phyloP scores from a whole-genome alignment of 176 grass and related monocot species.

The Triticum turgidum region DNA sequence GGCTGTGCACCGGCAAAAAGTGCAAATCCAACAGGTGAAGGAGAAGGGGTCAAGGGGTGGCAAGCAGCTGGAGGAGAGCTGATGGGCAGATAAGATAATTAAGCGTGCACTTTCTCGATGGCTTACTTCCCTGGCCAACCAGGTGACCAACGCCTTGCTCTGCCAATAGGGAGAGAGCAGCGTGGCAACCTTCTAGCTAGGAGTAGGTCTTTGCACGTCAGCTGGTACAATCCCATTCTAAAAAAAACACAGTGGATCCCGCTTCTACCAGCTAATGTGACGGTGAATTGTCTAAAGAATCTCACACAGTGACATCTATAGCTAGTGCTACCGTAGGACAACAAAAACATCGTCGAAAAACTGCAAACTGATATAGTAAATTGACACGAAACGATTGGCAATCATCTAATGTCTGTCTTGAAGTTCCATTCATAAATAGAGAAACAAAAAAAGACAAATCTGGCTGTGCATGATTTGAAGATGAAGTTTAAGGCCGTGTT shows the following conservation, averaged over 20 bases:
- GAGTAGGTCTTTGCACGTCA: neutral
- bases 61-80: neutral
- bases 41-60: neutral
- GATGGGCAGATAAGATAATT: neutral
- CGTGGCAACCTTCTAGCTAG: neutral
- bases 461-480: neutral
- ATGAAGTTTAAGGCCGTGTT: too few species aligned
- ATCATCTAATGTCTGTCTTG: neutral
- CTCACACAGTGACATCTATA: neutral
- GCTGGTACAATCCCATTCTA: neutral
- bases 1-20: neutral
- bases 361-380: too few species aligned
- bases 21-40: neutral
- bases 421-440: neutral
- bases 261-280: neutral
- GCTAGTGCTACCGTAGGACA: neutral
- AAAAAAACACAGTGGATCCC: neutral
- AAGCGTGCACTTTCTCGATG: conserved; percentile 17
- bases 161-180: neutral
- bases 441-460: neutral
- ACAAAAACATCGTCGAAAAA: too few species aligned
- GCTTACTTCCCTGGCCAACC: neutral
- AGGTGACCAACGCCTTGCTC: neutral
- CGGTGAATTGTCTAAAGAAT: neutral
- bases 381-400: neutral